phyloP scores from a whole-genome alignment of 768 basidiomycete species.

The Dioszegia aurantiaca region DNA sequence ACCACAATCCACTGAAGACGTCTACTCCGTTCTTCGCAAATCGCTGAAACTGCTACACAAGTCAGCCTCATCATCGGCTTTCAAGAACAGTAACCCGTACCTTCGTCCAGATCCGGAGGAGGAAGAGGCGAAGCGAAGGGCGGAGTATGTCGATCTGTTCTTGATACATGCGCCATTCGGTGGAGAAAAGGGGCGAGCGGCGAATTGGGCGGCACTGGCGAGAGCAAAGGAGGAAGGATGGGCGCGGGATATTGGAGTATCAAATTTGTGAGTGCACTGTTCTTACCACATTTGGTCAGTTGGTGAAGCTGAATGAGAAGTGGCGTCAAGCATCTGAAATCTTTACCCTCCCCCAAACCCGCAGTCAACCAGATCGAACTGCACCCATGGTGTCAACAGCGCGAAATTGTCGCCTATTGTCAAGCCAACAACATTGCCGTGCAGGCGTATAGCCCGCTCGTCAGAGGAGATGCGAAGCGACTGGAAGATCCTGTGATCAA shows the following conservation, averaged over 20 bases:
- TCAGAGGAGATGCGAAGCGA: constrained; percentile 58
- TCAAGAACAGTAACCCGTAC: constrained; percentile 2
- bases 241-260: constrained; percentile 48
- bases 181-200: constrained; percentile 43
- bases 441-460: constrained; percentile 48
- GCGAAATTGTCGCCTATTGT: constrained; percentile 73
- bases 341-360: constrained; percentile 37
- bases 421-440: constrained; percentile 59
- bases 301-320: constrained; percentile 16
- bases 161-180: constrained; percentile 49
- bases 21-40: constrained; percentile 12
- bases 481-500: constrained; percentile 35
- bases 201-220: constrained; percentile 39
- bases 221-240: constrained; percentile 44
- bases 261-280: constrained; percentile 41
- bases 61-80: constrained; percentile 7
- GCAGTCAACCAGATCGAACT: constrained; percentile 50
- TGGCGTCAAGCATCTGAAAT: constrained; percentile 47
- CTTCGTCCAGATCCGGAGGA: constrained; percentile 9
- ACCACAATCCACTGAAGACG: constrained; percentile 3
- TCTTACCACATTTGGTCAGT: neutral
- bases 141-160: constrained; percentile 45
- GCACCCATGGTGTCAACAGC: constrained; percentile 67
- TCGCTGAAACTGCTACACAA: constrained; percentile 22
- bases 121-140: constrained; percentile 12